Evolutionary conservation across 495 filamentous ascomycete genomes (phyloP).

Genomic region (Talaromyces stipitatus): DNA sequence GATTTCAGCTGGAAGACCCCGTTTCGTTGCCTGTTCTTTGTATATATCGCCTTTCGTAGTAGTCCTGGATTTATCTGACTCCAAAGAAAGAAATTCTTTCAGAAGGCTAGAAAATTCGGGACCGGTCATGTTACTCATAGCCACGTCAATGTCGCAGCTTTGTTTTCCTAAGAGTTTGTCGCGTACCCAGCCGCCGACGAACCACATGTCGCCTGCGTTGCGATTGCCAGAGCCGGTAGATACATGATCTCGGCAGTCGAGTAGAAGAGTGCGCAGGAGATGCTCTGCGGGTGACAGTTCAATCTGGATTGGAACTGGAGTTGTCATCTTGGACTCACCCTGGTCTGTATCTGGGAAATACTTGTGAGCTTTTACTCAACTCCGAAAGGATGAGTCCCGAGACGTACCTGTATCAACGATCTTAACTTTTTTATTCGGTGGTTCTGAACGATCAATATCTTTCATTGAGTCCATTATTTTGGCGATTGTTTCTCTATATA

Average conservation of each 20-base stretch:
- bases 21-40: background rate
- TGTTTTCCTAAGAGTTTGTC: background rate
- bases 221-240: background rate
- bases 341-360: background rate
- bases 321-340: background rate
- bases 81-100: background rate
- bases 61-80: background rate
- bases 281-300: background rate
- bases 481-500: background rate
- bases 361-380: background rate
- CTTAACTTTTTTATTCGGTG: background rate
- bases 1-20: background rate
- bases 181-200: constrained; percentile 4
- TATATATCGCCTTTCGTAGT: background rate
- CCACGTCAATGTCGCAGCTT: background rate
- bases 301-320: background rate
- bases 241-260: background rate
- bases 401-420: background rate
- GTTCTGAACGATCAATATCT: background rate
- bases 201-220: background rate
- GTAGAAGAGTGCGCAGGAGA: background rate
- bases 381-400: background rate
- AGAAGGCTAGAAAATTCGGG: background rate
- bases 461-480: background rate
- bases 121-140: background rate